These are phyloP conservation scores for Kodamaea suecica DNA, from an alignment of 1,139 yeast species.

Conservation along the genomic window DNA sequence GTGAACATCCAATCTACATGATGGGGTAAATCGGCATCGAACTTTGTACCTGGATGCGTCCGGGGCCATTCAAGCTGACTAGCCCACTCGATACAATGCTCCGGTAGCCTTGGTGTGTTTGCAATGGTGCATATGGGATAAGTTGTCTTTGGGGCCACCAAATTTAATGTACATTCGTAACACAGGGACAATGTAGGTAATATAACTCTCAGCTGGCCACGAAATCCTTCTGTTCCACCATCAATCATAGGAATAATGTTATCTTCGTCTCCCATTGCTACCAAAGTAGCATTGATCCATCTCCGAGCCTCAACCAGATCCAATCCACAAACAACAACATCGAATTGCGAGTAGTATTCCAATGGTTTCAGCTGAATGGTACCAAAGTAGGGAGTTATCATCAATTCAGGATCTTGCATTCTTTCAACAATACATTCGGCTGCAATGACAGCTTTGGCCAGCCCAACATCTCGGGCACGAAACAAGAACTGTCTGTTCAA, in stretches of 20 bases:
- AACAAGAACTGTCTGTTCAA: conserved; percentile 88
- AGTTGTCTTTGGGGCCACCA: conserved; percentile 66
- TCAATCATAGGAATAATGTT: conserved; percentile 78
- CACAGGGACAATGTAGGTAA: conserved; percentile 84
- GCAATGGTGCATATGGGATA: conserved; percentile 95
- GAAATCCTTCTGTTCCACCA: conserved; percentile 95
- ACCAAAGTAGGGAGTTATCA: conserved; percentile 57
- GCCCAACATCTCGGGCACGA: conserved; percentile 69
- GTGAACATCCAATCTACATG: conserved; percentile 67
- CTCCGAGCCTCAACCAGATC: conserved; percentile 90
- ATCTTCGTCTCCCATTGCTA: conserved; percentile 52
- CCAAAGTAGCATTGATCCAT: conserved; percentile 81
- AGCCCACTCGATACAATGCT: conserved; percentile 95
- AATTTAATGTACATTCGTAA: conserved; percentile 85
- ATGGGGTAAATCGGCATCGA: conserved; percentile 69
- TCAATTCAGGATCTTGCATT: conserved; percentile 40
- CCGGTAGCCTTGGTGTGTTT: conserved; percentile 88
- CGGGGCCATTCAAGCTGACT: conserved; percentile 74
- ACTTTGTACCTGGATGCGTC: conserved; percentile 38
- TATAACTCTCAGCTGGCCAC: conserved; percentile 88
- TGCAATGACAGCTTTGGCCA: conserved; percentile 78
- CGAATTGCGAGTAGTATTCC: conserved; percentile 66
- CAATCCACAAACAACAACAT: conserved; percentile 78
- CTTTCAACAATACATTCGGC: conserved; percentile 55
- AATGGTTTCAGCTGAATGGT: conserved; percentile 69